These are phyloP conservation scores for Rhexocercosporidium sp. DNA, from an alignment of 2,329 filamentous ascomycete genomes.

Conservation along the genomic window DNA sequence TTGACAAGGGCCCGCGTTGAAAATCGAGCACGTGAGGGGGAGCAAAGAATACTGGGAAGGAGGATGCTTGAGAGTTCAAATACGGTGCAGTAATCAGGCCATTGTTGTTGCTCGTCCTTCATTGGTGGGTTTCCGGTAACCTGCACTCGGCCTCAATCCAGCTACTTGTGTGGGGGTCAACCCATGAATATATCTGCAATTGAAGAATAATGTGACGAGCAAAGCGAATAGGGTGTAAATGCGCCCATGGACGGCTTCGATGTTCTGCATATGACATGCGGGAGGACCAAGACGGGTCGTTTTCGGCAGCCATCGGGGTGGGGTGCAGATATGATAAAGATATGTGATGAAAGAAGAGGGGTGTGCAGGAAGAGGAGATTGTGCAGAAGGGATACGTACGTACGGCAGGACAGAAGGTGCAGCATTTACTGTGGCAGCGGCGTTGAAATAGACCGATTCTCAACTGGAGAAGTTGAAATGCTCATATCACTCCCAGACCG, in stretches of 20 bases:
- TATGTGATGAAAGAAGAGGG: neutral
- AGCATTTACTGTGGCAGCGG: neutral
- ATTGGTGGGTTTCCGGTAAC: neutral
- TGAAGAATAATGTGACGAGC: neutral
- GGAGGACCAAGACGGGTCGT: neutral
- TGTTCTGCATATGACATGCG: constrained; percentile 1
- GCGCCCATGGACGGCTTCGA: neutral
- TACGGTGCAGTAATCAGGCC: neutral
- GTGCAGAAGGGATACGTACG: neutral
- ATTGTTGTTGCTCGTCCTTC: neutral
- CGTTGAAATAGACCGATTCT: neutral
- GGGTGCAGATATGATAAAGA: neutral
- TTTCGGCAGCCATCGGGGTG: neutral
- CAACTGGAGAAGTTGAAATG: neutral
- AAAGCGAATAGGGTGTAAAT: neutral
- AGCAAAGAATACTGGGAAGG: neutral
- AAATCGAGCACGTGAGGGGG: neutral
- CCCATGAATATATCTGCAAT: neutral
- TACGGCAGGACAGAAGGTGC: neutral
- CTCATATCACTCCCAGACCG: neutral
- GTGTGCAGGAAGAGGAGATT: neutral
- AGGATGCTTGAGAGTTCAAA: neutral
- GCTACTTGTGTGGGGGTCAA: neutral
- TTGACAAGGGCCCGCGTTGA: neutral
- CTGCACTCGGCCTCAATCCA: neutral